These are phyloP conservation scores for Entrophospora sp. DNA, from an alignment of 192 early-diverging fungal genomes.

Conservation along the genomic window DNA sequence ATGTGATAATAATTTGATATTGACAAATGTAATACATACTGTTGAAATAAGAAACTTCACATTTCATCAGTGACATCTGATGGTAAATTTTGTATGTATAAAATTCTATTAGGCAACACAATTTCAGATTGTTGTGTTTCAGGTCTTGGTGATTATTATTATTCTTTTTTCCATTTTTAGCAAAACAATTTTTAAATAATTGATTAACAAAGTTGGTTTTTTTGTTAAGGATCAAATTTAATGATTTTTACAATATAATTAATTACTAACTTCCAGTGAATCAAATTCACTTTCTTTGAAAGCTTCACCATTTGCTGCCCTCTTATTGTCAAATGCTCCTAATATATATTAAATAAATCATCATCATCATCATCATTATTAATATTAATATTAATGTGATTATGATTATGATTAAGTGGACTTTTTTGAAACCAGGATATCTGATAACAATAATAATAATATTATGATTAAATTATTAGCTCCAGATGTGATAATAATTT, in stretches of 20 bases:
- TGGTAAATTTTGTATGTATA: conserved; percentile 38
- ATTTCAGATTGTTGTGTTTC: conserved; percentile 24
- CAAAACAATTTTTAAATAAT: background rate
- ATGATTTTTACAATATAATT: too few relatives aligned
- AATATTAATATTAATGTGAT: too few relatives aligned
- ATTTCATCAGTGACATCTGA: conserved; percentile 36
- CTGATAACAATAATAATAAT: conserved; percentile 9
- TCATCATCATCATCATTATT: too few relatives aligned
- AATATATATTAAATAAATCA: too few relatives aligned
- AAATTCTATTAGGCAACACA: conserved; percentile 31
- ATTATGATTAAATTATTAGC: background rate
- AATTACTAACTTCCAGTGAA: background rate
- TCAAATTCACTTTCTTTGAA: background rate
- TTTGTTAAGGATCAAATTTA: too few relatives aligned
- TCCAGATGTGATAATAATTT: background rate
- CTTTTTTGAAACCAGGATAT: conserved; percentile 53
- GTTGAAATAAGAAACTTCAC: conserved; percentile 44
- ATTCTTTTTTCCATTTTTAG: background rate
- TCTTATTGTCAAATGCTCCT: too few relatives aligned
- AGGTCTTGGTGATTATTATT: conserved; percentile 5
- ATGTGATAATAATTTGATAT: background rate
- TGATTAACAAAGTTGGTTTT: too few relatives aligned
- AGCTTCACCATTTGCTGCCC: background rate
- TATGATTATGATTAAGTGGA: too few relatives aligned
- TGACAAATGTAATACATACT: conserved; percentile 29